Conservation (phyloP, 345 rosid genomes). For the Acer yangbiense region DNA sequence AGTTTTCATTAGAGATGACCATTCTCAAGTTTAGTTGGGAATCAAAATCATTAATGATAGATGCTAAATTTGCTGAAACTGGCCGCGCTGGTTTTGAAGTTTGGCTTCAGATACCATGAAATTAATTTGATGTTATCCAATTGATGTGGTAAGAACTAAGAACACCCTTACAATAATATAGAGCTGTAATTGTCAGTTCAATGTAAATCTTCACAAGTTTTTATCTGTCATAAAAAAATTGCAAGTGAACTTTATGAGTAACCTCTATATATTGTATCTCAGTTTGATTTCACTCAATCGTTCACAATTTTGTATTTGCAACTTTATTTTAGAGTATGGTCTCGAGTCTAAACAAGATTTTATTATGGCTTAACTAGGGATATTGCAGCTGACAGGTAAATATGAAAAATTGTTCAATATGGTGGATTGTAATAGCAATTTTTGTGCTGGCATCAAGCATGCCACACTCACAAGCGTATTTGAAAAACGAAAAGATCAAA, state of each 20-base stretch:
- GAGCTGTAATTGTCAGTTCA: background rate
- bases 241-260: background rate
- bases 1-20: background rate
- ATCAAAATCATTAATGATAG: too few species aligned
- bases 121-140: background rate
- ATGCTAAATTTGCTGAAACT: background rate
- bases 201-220: background rate
- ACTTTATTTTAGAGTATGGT: background rate
- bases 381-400: slow-evolving; percentile 27
- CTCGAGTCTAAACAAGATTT: background rate
- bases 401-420: slow-evolving; percentile 28
- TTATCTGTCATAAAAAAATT: background rate
- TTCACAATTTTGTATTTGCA: background rate
- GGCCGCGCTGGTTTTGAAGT: background rate
- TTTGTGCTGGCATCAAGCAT: slow-evolving; percentile 27
- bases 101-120: background rate
- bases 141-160: background rate
- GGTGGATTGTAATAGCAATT: slow-evolving; percentile 26
- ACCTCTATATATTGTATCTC: background rate
- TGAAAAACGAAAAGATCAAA: slow-evolving; percentile 36
- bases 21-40: too few species aligned
- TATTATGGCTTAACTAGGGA: background rate
- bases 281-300: background rate
- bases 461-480: slow-evolving; percentile 25
- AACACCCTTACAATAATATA: background rate